Conservation (phyloP, 768 basidiomycete species). For the Boletus vinaceobasis region DNA sequence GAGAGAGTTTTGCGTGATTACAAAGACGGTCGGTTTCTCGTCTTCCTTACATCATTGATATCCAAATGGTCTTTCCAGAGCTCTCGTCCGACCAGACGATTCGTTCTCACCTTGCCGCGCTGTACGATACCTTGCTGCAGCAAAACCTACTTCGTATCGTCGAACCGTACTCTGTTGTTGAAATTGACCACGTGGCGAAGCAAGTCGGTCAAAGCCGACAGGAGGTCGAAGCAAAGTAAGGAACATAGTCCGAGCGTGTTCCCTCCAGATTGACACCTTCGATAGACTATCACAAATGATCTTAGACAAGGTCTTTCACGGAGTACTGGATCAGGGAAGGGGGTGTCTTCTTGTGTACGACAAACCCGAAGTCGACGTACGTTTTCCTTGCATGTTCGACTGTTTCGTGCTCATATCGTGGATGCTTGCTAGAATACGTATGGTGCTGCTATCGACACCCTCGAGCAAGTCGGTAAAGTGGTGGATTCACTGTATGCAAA, state of each 20-base stretch:
- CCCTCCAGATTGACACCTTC: slow-evolving; percentile 2
- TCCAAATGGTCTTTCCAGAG: slow-evolving; percentile 45
- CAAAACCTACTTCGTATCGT: slow-evolving; percentile 95
- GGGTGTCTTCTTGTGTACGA: slow-evolving; percentile 93
- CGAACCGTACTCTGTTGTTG: slow-evolving; percentile 92
- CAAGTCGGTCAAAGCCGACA: slow-evolving; percentile 84
- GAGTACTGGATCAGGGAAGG: slow-evolving; percentile 94
- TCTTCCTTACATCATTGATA: neutral
- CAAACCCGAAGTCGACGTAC: slow-evolving; percentile 76
- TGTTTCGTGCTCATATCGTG: slow-evolving; percentile 2
- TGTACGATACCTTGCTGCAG: slow-evolving; percentile 95
- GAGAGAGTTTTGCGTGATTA: slow-evolving; percentile 86
- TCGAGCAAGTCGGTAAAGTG: slow-evolving; percentile 90
- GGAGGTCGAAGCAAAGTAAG: slow-evolving; percentile 88
- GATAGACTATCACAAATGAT: slow-evolving; percentile 95
- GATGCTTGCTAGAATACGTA: slow-evolving; percentile 67
- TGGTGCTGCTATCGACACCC: slow-evolving; percentile 81
- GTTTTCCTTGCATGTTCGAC: slow-evolving; percentile 28
- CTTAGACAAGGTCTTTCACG: slow-evolving; percentile 88
- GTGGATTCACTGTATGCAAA: slow-evolving; percentile 92
- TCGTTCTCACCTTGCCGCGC: slow-evolving; percentile 85
- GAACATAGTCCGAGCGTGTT: neutral
- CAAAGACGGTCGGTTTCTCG: slow-evolving; percentile 55
- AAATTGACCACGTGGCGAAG: slow-evolving; percentile 84
- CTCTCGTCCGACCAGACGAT: slow-evolving; percentile 95